Base-by-base conservation (phyloP, 345 rosid species). In the Arabis hirsuta region DNA sequence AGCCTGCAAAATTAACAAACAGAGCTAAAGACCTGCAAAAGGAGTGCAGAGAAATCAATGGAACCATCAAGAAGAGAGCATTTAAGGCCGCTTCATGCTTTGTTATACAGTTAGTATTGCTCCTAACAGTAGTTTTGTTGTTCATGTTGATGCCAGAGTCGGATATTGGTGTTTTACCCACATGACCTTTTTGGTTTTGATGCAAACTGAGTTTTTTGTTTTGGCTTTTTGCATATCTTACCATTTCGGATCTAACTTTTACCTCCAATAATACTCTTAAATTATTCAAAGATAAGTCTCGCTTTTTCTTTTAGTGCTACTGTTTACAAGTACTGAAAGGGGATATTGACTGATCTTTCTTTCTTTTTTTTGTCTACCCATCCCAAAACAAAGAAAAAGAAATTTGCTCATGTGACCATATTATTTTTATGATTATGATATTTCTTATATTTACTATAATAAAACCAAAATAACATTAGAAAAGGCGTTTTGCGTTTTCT, bases 81-180 rank as follows among this genome's bases (percentile, higher is more conserved):
- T 78, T 76, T 48, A 86, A 82, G 80, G 80, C 64, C 51, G 78
- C 84, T 45, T 67, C 76, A 12, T 87, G 76, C 72, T 79, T 89
- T 56, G 57, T 83, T 20, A 65, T 84, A 39, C 93, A 86, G 83
- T 41, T 89, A 73, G 61, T 85, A 45, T 81, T 89, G 73, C 79
- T 89, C 65, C 44, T 65, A 65, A 41, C 66, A 12, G 87, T 84
- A 55, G 72, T 81, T 69, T 69, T 82, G 83, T 60, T 79, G 22
- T 52, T 82, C 61, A 36, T 81, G 67, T 71, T n/a, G n/a, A n/a
- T n/a, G n/a, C n/a, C n/a, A n/a, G 75, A 63, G 52, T 42, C 73
- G 0, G 78, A 77, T 72, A 66, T 26, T 71, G 39, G 20, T 71
- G 79, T 76, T 76, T 86, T 84, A 51, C 97, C 97, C 68, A 91